Conservation (phyloP, 2,329 filamentous ascomycete species). For the Penicillium sp. region DNA sequence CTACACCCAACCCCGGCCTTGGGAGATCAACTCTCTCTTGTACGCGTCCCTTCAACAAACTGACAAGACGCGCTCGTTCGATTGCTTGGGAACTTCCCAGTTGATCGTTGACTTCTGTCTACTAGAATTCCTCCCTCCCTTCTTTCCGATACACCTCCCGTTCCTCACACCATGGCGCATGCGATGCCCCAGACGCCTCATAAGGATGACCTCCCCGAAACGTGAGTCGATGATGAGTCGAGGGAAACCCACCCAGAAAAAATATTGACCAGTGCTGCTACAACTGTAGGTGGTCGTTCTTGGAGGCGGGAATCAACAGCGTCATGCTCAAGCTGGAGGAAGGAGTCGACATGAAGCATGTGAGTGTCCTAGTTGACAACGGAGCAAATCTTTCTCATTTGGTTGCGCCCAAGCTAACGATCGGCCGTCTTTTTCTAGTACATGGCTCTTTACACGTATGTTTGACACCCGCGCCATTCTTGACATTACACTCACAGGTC, state of each 20-base stretch:
- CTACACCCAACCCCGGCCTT: constrained; percentile 10
- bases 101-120: not conserved
- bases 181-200: constrained; percentile 52
- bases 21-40: constrained; percentile 8
- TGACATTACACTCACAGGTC: constrained; percentile 17
- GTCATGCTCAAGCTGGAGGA: constrained; percentile 93
- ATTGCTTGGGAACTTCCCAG: not conserved
- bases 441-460: constrained; percentile 92
- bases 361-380: constrained; percentile 40
- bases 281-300: constrained; percentile 76
- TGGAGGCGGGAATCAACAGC: constrained; percentile 83
- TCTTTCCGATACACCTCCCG: not conserved
- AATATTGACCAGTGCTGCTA: constrained; percentile 20
- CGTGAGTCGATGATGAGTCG: constrained; percentile 52
- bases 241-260: not conserved
- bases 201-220: constrained; percentile 64
- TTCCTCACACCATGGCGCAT: constrained; percentile 37
- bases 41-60: not conserved
- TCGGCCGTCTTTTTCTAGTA: constrained; percentile 58
- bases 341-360: constrained; percentile 90
- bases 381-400: not conserved
- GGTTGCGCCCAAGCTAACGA: constrained; percentile 15
- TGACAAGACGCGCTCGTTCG: too few species aligned
- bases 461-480: constrained; percentile 26
- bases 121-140: not conserved